These are phyloP conservation scores for Arthrobotrys conoides DNA, from an alignment of 2,329 filamentous ascomycete genomes.

Conservation along the genomic window DNA sequence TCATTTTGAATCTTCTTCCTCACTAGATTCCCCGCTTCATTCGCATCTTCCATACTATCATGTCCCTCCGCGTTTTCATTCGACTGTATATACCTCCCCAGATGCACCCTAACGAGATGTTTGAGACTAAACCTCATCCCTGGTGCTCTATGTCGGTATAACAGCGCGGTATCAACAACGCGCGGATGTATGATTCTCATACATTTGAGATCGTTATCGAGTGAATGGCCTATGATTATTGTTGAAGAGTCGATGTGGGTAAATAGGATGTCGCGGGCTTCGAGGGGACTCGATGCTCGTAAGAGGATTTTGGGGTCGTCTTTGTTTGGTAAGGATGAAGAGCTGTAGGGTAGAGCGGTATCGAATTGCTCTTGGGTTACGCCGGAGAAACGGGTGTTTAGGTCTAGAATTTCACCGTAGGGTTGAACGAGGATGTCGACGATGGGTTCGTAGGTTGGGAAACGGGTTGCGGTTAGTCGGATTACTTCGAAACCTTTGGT, in stretches of 20 bases:
- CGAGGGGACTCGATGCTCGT: slow-evolving; percentile 81
- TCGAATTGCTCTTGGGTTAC: slow-evolving; percentile 83
- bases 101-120: slow-evolving; percentile 77
- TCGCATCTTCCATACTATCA: slow-evolving; percentile 92
- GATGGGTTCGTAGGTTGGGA: slow-evolving; percentile 81
- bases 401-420: slow-evolving; percentile 84
- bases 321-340: neutral
- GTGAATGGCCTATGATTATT: slow-evolving; percentile 89
- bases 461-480: slow-evolving; percentile 87
- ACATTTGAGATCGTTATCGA: slow-evolving; percentile 95
- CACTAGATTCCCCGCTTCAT: slow-evolving; percentile 88
- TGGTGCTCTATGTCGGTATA: slow-evolving; percentile 85
- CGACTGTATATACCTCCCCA: slow-evolving; percentile 82
- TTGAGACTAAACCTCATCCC: slow-evolving; percentile 85
- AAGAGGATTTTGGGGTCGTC: slow-evolving; percentile 69
- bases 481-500: slow-evolving; percentile 89
- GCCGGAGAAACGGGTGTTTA: slow-evolving; percentile 93
- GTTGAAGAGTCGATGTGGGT: slow-evolving; percentile 81
- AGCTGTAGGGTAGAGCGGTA: slow-evolving; percentile 72
- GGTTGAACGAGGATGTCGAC: slow-evolving; percentile 89
- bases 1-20: slow-evolving; percentile 74
- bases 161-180: slow-evolving; percentile 85
- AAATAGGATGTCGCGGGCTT: slow-evolving; percentile 83
- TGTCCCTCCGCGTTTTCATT: slow-evolving; percentile 74
- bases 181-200: slow-evolving; percentile 86